phyloP scores from a whole-genome alignment of 495 filamentous ascomycete species.

The Hypoxylon subgilvum region DNA sequence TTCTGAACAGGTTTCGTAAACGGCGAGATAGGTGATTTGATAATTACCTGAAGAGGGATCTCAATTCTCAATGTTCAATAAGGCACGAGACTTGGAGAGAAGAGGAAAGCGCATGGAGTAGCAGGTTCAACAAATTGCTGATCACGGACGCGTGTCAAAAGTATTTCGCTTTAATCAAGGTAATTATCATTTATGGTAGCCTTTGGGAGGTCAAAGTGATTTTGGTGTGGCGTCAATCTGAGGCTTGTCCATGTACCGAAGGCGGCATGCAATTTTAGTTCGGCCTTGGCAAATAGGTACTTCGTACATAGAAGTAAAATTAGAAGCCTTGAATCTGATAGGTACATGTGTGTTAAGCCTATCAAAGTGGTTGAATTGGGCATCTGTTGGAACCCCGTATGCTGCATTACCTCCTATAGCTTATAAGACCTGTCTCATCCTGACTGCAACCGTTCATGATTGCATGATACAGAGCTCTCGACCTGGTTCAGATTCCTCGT shows the following conservation, averaged over 20 bases:
- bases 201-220: neutral
- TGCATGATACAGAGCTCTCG: too few species aligned
- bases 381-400: neutral
- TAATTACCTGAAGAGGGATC: too few species aligned
- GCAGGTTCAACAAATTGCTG: neutral
- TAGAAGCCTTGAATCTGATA: too few species aligned
- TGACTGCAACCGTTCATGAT: too few species aligned
- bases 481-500: neutral
- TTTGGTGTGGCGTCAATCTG: conserved; percentile 20
- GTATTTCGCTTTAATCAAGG: conserved; percentile 22
- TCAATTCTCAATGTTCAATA: too few species aligned
- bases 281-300: conserved; percentile 27
- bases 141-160: conserved; percentile 22
- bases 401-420: neutral
- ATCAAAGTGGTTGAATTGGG: conserved; percentile 10
- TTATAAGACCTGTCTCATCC: neutral
- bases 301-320: too few species aligned
- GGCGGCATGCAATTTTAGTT: conserved; percentile 21
- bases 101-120: neutral
- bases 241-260: too few species aligned
- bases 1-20: too few species aligned
- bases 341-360: too few species aligned
- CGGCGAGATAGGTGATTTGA: too few species aligned
- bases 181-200: conserved; percentile 6
- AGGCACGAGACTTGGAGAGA: conserved; percentile 4